These are phyloP conservation scores for Salmacisia buchloeana DNA, from an alignment of 1,284 basidiomycete genomes.

Conservation along the genomic window DNA sequence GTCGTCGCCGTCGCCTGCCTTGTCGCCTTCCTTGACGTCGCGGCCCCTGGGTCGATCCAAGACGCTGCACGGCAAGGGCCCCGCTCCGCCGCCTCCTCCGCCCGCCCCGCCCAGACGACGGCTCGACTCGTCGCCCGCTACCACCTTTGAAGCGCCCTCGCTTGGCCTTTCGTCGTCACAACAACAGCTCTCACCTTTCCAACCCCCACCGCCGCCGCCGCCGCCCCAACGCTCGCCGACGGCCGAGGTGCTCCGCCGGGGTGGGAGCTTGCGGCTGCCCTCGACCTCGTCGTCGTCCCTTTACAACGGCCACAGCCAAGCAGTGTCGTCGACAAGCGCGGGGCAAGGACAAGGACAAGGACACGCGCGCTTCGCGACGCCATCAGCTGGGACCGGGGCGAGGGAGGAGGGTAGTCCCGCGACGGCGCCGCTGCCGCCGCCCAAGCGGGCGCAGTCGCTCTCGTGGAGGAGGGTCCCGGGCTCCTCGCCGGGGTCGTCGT, in stretches of 20 bases:
- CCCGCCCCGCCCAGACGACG: slow-evolving; percentile 24
- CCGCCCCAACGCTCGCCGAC: slow-evolving; percentile 4
- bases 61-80: slow-evolving; percentile 19
- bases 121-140: slow-evolving; percentile 40
- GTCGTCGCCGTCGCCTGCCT: too few relatives aligned
- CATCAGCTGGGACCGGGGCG: too few relatives aligned
- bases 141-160: slow-evolving; percentile 15
- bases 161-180: slow-evolving; percentile 24
- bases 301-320: too few relatives aligned
- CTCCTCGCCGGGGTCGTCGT: too few relatives aligned
- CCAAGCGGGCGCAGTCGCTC: too few relatives aligned
- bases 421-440: too few relatives aligned
- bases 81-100: slow-evolving; percentile 24
- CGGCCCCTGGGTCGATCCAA: slow-evolving; percentile 37
- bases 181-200: background rate
- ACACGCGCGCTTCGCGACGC: too few relatives aligned
- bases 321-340: too few relatives aligned
- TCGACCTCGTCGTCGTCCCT: slow-evolving; percentile 12
- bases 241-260: slow-evolving; percentile 16
- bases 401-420: too few relatives aligned
- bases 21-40: too few relatives aligned
- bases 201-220: background rate
- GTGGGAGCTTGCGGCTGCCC: slow-evolving; percentile 9
- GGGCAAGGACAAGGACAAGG: too few relatives aligned
- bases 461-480: too few relatives aligned